phyloP scores from a whole-genome alignment of 345 rosid genomes.

The Crucihimalaya himalaica region DNA sequence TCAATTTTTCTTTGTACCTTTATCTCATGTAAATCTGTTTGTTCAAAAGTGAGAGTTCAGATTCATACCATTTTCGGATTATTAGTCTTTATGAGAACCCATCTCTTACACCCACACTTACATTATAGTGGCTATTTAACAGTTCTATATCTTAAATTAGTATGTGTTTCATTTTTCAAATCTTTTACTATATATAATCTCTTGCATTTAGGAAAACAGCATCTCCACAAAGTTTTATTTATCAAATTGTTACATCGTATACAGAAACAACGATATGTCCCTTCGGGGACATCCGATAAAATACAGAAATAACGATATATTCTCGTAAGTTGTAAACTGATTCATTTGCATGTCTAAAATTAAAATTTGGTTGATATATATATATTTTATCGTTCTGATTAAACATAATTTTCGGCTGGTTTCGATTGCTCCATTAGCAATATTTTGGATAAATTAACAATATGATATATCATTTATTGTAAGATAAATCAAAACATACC shows the following conservation, averaged over 20 bases:
- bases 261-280: too few relatives aligned
- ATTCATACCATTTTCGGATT: background rate
- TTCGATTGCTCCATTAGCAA: background rate
- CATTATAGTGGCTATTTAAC: background rate
- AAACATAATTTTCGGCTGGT: too few relatives aligned
- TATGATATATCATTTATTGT: background rate
- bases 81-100: background rate
- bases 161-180: background rate
- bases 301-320: too few relatives aligned
- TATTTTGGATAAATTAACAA: background rate
- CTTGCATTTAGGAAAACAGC: too few relatives aligned
- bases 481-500: background rate
- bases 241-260: too few relatives aligned
- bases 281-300: too few relatives aligned
- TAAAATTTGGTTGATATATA: too few relatives aligned
- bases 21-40: conserved; percentile 34
- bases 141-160: background rate
- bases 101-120: background rate
- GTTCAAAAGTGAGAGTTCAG: conserved; percentile 18
- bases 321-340: too few relatives aligned
- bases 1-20: conserved; percentile 12
- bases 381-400: too few relatives aligned
- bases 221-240: too few relatives aligned
- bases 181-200: too few relatives aligned
- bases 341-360: too few relatives aligned